Percentiles rank a stretch among this genome's conserved stretches.
phyloP scores from a whole-genome alignment of 2,329 filamentous ascomycete species.

The Trichoderma hamatum region DNA sequence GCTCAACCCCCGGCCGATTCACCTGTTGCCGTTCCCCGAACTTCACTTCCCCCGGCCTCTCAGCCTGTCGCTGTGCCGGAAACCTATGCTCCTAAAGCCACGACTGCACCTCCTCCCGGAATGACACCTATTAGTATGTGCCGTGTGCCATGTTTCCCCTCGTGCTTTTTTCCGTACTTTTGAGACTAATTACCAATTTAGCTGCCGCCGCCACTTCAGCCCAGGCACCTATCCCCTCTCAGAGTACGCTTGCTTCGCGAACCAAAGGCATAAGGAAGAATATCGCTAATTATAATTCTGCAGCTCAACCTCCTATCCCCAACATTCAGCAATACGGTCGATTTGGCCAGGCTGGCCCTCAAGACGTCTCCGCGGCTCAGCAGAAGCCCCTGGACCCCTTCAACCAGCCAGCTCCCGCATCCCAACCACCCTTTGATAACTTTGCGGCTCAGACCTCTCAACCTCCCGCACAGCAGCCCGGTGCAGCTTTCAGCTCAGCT shows the following conservation, averaged over 20 bases:
- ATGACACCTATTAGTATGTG: conserved; percentile 42
- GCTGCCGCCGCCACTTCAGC: conserved; percentile 32
- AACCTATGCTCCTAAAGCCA: conserved; percentile 59
- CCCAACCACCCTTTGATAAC: conserved; percentile 63
- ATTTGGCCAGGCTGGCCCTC: conserved; percentile 64
- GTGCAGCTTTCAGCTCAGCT: conserved; percentile 71
- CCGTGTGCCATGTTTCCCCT: conserved; percentile 1
- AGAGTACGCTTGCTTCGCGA: conserved; percentile 29
- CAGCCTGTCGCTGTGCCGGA: conserved; percentile 60
- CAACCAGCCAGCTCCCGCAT: conserved; percentile 66
- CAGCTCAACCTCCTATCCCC: conserved; percentile 55
- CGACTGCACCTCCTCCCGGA: conserved; percentile 46
- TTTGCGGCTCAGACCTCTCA: conserved; percentile 63
- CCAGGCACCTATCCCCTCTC: conserved; percentile 38
- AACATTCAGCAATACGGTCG: conserved; percentile 70
- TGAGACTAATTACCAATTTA: conserved; percentile 28
- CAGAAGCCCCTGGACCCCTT: conserved; percentile 91
- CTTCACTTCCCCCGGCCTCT: conserved; percentile 77
- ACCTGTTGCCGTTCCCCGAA: conserved; percentile 80
- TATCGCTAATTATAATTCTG: conserved; percentile 30
- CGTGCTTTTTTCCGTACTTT: neutral
- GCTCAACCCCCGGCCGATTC: conserved; percentile 93
- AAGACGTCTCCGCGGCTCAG: conserved; percentile 59
- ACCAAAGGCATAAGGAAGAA: neutral
- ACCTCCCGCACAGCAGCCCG: conserved; percentile 60